These are phyloP conservation scores for Fonsecaea pugnacius DNA, from an alignment of 2,329 filamentous ascomycete genomes.

Conservation along the genomic window DNA sequence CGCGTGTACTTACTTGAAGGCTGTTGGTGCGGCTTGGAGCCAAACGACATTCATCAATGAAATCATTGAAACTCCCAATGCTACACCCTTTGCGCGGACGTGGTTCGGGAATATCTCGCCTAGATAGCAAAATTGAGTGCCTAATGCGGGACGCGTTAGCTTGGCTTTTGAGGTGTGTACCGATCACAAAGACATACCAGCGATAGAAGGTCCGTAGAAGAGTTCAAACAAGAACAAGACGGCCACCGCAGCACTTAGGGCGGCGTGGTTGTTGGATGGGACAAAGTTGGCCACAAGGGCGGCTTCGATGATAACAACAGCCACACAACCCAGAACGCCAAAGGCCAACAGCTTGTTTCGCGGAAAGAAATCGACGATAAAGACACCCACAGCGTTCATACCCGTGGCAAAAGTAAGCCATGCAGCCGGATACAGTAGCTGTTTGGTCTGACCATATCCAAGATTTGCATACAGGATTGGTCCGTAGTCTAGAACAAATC, in stretches of 20 bases:
- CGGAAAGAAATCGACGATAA: conserved; percentile 3
- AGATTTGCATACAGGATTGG: conserved; percentile 22
- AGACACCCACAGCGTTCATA: conserved; percentile 10
- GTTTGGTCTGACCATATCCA: conserved; percentile 16
- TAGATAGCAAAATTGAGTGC: conserved; percentile 49
- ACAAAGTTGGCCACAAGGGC: conserved; percentile 40
- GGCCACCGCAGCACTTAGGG: not conserved
- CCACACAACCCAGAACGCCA: conserved; percentile 42
- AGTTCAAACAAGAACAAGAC: not conserved
- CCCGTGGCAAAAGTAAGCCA: conserved; percentile 18
- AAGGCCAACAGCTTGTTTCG: conserved; percentile 2
- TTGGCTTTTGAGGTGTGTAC: no score
- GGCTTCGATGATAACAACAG: conserved; percentile 46
- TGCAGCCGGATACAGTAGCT: conserved; percentile 19
- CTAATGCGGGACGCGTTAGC: not conserved
- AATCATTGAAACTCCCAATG: conserved; percentile 35
- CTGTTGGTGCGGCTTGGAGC: not conserved
- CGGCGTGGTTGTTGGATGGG: not conserved
- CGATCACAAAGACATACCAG: no score
- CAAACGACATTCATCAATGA: not conserved
- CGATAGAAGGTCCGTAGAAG: not conserved
- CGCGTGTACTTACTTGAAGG: not conserved
- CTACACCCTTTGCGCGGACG: conserved; percentile 39
- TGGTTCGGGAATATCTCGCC: conserved; percentile 52
- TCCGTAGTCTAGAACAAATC: conserved; percentile 22